Percentiles rank a stretch among this genome's conserved stretches.
phyloP scores from a whole-genome alignment of 805 yeast genomes.

The Starmera caribaea region DNA sequence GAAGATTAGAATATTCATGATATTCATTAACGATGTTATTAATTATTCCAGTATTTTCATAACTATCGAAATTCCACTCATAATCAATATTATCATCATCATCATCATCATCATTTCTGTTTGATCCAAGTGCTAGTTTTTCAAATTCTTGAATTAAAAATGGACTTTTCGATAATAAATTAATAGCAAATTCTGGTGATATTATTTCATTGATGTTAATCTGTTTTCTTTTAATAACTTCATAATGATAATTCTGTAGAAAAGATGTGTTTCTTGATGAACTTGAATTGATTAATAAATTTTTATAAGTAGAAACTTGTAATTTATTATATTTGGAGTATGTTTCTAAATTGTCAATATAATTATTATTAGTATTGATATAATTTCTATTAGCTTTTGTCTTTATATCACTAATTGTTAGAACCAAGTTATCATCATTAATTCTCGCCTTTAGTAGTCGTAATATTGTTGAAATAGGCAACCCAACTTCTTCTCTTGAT shows the following conservation, averaged over 20 bases:
- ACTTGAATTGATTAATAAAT: constrained; percentile 31
- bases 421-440: no score
- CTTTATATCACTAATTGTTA: no score
- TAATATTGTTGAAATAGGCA: no score
- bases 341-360: no score
- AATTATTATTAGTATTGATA: no score
- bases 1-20: constrained; percentile 10
- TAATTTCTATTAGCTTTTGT: no score
- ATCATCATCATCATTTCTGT: constrained; percentile 34
- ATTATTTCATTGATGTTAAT: constrained; percentile 41
- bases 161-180: constrained; percentile 27
- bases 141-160: constrained; percentile 33
- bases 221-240: constrained; percentile 22
- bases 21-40: constrained; percentile 9
- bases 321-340: constrained; percentile 12
- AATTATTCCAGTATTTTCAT: constrained; percentile 12
- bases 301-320: constrained; percentile 55
- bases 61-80: constrained; percentile 1
- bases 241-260: no score
- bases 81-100: constrained; percentile 33
- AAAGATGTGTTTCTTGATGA: no score
- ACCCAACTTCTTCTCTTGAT: no score
- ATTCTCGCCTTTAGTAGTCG: no score
- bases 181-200: constrained; percentile 28
- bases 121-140: constrained; percentile 24